Conservation (phyloP, 2,329 filamentous ascomycete genomes). For the Juglanconis juglandina region DNA sequence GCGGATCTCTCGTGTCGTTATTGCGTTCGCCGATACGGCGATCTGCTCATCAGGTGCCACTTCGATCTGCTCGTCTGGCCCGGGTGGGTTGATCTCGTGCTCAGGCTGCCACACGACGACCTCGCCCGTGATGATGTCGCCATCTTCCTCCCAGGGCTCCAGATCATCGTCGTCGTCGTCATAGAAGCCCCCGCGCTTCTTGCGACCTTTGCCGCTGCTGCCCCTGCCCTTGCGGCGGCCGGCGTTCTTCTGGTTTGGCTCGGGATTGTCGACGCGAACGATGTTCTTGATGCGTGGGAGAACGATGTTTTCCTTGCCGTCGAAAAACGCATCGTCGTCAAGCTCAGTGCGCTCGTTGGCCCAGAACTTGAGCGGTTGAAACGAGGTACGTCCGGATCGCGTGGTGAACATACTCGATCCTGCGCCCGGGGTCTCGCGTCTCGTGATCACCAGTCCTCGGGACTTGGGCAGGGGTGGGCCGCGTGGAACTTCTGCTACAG, state of each 20-base stretch:
- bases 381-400: slow-evolving; percentile 74
- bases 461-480: slow-evolving; percentile 54
- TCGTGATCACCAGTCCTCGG: slow-evolving; percentile 52
- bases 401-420: slow-evolving; percentile 55
- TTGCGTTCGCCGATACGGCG: slow-evolving; percentile 53
- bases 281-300: slow-evolving; percentile 72
- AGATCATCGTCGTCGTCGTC: slow-evolving; percentile 53
- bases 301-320: slow-evolving; percentile 52
- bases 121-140: slow-evolving; percentile 61
- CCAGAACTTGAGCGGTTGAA: slow-evolving; percentile 81
- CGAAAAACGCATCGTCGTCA: slow-evolving; percentile 49
- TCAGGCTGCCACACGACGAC: slow-evolving; percentile 62
- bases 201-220: slow-evolving; percentile 19
- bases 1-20: slow-evolving; percentile 56
- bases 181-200: slow-evolving; percentile 31
- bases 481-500: slow-evolving; percentile 45
- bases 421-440: slow-evolving; percentile 37
- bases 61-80: slow-evolving; percentile 52
- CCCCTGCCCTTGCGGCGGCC: slow-evolving; percentile 10
- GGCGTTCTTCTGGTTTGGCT: slow-evolving; percentile 26
- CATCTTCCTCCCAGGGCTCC: slow-evolving; percentile 70
- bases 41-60: slow-evolving; percentile 50
- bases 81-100: slow-evolving; percentile 51
- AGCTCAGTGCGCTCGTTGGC: slow-evolving; percentile 76
- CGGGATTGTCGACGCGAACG: slow-evolving; percentile 66